Percentiles rank a stretch among this genome's conserved stretches.
Evolutionary conservation across 164 flowering plant genomes (phyloP).

Genomic region (Vitis labrusca): DNA sequence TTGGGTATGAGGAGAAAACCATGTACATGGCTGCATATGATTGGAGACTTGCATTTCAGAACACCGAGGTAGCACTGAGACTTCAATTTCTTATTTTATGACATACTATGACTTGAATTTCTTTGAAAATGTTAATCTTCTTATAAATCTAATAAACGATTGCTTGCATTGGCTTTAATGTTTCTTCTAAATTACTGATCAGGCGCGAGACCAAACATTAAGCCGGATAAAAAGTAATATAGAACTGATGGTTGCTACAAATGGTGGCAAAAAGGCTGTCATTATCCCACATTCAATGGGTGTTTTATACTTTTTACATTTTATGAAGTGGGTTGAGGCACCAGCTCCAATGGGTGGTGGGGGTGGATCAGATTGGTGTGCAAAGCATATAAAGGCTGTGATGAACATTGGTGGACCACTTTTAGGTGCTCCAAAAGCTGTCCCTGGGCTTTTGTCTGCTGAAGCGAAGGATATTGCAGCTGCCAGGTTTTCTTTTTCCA

Average conservation of each 20-base stretch:
- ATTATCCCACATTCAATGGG: conserved; percentile 86
- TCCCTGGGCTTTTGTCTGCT: conserved; percentile 89
- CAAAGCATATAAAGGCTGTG: conserved; percentile 73
- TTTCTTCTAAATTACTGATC: conserved; percentile 12
- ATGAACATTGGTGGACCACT: conserved; percentile 93
- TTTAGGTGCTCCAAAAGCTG: conserved; percentile 95
- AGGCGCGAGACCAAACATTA: conserved; percentile 67
- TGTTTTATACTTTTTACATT: conserved; percentile 68
- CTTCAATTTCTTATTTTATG: background rate
- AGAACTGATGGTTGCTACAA: conserved; percentile 71
- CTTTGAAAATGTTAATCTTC: background rate
- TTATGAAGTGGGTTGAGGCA: conserved; percentile 87
- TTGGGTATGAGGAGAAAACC: conserved; percentile 81
- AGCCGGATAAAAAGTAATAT: conserved; percentile 74
- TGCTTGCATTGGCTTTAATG: background rate
- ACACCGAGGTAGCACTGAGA: conserved; percentile 55
- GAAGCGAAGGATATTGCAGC: conserved; percentile 96
- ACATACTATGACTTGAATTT: too few species aligned
- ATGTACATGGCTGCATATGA: conserved; percentile 91
- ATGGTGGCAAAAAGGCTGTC: conserved; percentile 67
- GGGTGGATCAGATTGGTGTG: conserved; percentile 78
- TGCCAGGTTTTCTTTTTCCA: conserved; percentile 57
- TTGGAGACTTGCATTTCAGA: conserved; percentile 79
- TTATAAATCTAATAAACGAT: background rate
- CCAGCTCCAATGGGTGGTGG: conserved; percentile 92